phyloP scores from a whole-genome alignment of 768 basidiomycete species.

The Cubamyces sp. region DNA sequence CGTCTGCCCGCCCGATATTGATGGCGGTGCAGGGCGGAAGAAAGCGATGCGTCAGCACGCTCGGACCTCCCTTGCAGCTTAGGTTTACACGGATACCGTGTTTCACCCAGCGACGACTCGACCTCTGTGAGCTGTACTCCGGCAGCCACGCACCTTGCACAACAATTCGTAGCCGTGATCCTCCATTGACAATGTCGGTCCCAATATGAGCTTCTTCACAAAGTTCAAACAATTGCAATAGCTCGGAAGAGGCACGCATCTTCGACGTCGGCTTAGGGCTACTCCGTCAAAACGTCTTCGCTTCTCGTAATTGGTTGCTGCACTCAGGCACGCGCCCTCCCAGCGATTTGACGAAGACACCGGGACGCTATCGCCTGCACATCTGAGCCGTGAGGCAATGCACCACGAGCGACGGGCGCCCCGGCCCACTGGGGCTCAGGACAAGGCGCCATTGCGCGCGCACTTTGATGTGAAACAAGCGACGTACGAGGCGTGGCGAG shows the following conservation, averaged over 20 bases:
- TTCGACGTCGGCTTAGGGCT: neutral
- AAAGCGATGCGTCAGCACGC: neutral
- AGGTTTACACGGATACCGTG: neutral
- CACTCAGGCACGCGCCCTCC: neutral
- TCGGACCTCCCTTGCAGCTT: neutral
- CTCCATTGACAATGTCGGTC: too few relatives aligned
- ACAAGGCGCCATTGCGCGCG: neutral
- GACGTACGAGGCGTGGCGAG: neutral
- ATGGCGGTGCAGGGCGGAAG: slow-evolving; percentile 6
- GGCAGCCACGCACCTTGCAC: too few relatives aligned
- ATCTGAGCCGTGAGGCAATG: neutral
- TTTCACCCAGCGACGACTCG: neutral
- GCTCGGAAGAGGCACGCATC: too few relatives aligned
- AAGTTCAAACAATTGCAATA: too few relatives aligned
- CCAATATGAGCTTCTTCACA: too few relatives aligned
- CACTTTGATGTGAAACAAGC: slow-evolving; percentile 2
- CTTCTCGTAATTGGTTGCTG: neutral
- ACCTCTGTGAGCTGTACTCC: too few relatives aligned
- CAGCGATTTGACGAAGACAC: neutral
- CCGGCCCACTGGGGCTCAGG: neutral
- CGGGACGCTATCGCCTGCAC: neutral
- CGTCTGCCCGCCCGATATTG: neutral
- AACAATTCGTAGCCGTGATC: too few relatives aligned
- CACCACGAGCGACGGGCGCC: neutral
- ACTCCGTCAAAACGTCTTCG: neutral